A percentile compares a stretch with the other conserved stretches of the same genome.
Evolutionary conservation across 2,329 filamentous ascomycete species (phyloP).

Genomic region (Chaetomium globosum): DNA sequence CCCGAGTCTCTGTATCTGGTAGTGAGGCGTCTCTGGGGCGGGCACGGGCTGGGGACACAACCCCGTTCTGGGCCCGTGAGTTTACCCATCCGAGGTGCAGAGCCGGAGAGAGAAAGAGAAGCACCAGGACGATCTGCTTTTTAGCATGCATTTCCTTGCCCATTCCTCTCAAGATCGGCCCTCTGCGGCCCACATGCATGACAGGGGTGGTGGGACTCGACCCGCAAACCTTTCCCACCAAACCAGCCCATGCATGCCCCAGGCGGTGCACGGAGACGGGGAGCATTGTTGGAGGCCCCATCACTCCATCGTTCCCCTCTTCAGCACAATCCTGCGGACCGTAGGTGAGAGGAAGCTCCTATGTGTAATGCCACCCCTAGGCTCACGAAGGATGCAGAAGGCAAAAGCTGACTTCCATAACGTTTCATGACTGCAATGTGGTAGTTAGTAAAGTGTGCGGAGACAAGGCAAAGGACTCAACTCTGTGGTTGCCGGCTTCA

Average conservation of each 20-base stretch:
- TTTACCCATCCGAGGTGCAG: constrained; percentile 12
- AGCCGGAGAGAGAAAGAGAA: neutral
- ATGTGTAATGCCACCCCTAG: too few relatives aligned
- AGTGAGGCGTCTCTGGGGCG: too few relatives aligned
- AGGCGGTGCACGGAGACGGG: neutral
- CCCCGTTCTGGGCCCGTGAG: neutral
- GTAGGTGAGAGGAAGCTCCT: neutral
- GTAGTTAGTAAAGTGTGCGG: too few relatives aligned
- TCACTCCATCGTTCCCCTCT: neutral
- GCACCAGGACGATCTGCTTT: constrained; percentile 1
- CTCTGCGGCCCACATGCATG: neutral
- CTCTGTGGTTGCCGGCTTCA: neutral
- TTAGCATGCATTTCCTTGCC: constrained; percentile 4
- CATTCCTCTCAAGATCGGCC: neutral
- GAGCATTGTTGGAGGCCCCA: neutral
- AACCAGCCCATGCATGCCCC: too few relatives aligned
- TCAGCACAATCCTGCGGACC: neutral
- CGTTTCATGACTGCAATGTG: too few relatives aligned
- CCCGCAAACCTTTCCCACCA: constrained; percentile 2
- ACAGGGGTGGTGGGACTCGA: neutral
- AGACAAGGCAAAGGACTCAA: neutral
- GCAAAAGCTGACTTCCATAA: too few relatives aligned
- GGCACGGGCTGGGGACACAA: neutral
- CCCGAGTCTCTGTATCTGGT: neutral
- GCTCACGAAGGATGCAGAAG: too few relatives aligned